Conservation (phyloP, 495 filamentous ascomycete genomes). For the Xylaria telfairii region DNA sequence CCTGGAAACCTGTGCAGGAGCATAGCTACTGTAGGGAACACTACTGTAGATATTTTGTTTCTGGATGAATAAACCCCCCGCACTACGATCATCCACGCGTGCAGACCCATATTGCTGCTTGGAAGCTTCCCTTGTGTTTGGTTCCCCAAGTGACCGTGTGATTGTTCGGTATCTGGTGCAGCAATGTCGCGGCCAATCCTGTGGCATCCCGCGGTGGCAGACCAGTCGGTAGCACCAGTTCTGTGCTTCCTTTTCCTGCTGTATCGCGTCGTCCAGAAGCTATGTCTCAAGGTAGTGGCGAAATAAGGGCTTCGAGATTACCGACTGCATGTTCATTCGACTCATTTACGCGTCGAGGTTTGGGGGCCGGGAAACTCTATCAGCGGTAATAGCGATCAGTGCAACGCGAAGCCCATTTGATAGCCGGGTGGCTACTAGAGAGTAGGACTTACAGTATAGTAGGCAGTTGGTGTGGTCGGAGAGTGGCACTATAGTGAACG, state of each 20-base stretch:
- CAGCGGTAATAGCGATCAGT: neutral
- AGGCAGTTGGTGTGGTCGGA: constrained; percentile 2
- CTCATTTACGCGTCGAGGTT: neutral
- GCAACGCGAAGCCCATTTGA: neutral
- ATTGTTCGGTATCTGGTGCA: constrained; percentile 2
- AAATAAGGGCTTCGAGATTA: neutral
- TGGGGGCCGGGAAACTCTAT: neutral
- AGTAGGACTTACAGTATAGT: too few relatives aligned
- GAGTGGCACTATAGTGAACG: constrained; percentile 4
- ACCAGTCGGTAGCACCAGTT: constrained; percentile 16
- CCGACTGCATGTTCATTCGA: constrained; percentile 15
- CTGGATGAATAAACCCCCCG: constrained; percentile 9
- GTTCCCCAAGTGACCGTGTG: constrained; percentile 9
- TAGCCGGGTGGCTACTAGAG: neutral
- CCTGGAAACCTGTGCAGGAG: constrained; percentile 1
- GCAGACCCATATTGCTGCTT: constrained; percentile 18
- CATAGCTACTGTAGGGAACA: neutral
- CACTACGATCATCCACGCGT: constrained; percentile 17
- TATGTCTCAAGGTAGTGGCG: constrained; percentile 24
- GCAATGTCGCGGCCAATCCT: neutral
- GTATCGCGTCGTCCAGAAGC: constrained; percentile 9
- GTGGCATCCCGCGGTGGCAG: constrained; percentile 6
- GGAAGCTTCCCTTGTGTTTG: constrained; percentile 8
- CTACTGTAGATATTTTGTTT: neutral
- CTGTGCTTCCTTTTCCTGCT: neutral